Percentiles rank a stretch among this genome's conserved stretches.
phyloP scores from a whole-genome alignment of 2,329 filamentous ascomycete genomes.

The Thelonectria olida region DNA sequence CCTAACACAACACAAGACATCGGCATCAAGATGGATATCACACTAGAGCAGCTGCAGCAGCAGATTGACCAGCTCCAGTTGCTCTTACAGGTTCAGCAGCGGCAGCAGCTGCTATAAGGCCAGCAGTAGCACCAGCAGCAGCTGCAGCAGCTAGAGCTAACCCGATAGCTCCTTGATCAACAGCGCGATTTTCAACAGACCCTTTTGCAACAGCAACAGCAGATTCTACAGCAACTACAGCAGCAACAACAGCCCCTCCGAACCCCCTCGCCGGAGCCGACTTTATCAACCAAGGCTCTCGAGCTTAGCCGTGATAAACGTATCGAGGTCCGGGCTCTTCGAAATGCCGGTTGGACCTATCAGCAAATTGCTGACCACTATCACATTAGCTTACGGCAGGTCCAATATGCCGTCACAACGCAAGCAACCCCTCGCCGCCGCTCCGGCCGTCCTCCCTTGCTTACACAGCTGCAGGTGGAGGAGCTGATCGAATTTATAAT shows the following conservation, averaged over 20 bases:
- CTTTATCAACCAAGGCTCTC: too few species aligned
- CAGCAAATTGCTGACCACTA: background rate
- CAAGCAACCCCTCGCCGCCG: background rate
- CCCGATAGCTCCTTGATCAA: too few species aligned
- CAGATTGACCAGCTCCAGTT: background rate
- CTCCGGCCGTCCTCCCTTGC: background rate
- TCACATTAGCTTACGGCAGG: background rate
- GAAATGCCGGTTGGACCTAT: background rate
- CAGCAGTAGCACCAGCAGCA: background rate
- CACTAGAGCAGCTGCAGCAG: background rate
- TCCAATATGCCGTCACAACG: constrained; percentile 1
- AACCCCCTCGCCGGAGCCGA: too few species aligned
- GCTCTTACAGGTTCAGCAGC: background rate
- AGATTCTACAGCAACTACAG: too few species aligned
- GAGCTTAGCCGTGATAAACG: background rate
- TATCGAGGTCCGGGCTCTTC: background rate
- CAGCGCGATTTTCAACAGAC: too few species aligned
- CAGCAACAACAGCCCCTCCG: too few species aligned
- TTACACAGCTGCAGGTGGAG: constrained; percentile 8
- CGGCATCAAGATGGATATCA: background rate
- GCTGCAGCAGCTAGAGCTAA: too few species aligned
- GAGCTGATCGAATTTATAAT: constrained; percentile 20
- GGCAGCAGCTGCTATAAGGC: too few species aligned
- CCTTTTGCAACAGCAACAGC: too few species aligned
- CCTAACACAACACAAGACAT: constrained; percentile 15